A percentile compares a stretch with the other conserved stretches of the same genome.
Conservation (phyloP, 306 rosid genomes). For the Dalbergia oliveri region DNA sequence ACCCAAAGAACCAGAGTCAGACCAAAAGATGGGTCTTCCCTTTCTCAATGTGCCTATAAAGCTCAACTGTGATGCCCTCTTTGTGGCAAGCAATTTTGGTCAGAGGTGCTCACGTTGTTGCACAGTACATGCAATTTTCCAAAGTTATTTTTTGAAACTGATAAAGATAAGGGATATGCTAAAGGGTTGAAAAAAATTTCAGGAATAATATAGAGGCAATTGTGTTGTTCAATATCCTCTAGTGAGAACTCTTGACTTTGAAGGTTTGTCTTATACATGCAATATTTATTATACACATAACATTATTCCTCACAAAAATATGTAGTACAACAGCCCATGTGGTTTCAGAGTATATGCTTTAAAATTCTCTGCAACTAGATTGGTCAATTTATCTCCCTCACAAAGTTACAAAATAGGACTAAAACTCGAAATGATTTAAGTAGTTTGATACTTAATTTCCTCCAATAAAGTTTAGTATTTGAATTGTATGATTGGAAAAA, state of each 20-base stretch:
- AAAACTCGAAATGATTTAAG: too few species aligned
- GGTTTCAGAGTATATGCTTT: conserved; percentile 15
- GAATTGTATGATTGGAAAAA: too few species aligned
- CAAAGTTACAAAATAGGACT: too few species aligned
- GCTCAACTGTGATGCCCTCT: conserved; percentile 25
- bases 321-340: not conserved
- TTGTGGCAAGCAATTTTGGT: conserved; percentile 29
- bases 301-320: not conserved
- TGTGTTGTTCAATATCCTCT: not conserved
- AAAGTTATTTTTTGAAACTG: conserved; percentile 10
- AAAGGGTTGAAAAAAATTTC: not conserved
- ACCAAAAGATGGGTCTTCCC: conserved; percentile 8
- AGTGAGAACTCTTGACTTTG: conserved; percentile 26
- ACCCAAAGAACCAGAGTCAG: not conserved
- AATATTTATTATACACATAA: too few species aligned
- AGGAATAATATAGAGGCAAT: conserved; percentile 27
- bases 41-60: conserved; percentile 15
- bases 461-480: too few species aligned
- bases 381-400: not conserved
- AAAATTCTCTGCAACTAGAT: not conserved
- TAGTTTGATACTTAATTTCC: too few species aligned
- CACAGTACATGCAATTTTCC: conserved; percentile 22
- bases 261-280: conserved; percentile 26
- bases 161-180: conserved; percentile 33
- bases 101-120: conserved; percentile 6